These are phyloP conservation scores for Papiliotrema laurentii DNA, from an alignment of 1,284 basidiomycete species.

Conservation along the genomic window DNA sequence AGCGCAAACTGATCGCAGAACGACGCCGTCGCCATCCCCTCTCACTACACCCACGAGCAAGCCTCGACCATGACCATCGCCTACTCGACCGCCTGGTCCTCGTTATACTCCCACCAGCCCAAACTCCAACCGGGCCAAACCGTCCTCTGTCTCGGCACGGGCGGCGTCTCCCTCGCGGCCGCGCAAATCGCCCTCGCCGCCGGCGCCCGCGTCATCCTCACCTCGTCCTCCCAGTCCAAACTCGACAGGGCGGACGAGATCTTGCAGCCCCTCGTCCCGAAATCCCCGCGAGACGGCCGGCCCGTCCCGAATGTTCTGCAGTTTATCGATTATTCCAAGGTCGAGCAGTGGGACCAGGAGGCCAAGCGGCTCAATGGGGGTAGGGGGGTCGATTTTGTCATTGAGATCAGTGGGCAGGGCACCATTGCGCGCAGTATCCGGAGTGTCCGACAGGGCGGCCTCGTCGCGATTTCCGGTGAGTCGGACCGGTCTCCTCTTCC, in stretches of 20 bases:
- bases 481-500: too few relatives aligned
- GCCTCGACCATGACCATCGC: slow-evolving; percentile 46
- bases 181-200: slow-evolving; percentile 44
- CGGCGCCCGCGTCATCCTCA: slow-evolving; percentile 47
- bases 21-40: slow-evolving; percentile 38
- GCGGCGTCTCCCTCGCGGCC: slow-evolving; percentile 49
- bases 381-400: slow-evolving; percentile 35
- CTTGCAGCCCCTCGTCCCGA: slow-evolving; percentile 24
- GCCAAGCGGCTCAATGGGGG: slow-evolving; percentile 39
- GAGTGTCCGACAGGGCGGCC: slow-evolving; percentile 24
- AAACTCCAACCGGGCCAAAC: slow-evolving; percentile 45
- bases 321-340: slow-evolving; percentile 38
- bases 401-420: slow-evolving; percentile 40
- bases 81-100: slow-evolving; percentile 48
- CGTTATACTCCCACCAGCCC: slow-evolving; percentile 44
- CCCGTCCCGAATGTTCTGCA: too few relatives aligned
- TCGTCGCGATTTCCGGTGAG: slow-evolving; percentile 36
- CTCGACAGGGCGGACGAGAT: slow-evolving; percentile 33
- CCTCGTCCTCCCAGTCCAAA: slow-evolving; percentile 46
- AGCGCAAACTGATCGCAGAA: slow-evolving; percentile 3
- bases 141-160: slow-evolving; percentile 49
- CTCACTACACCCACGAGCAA: slow-evolving; percentile 42
- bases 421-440: slow-evolving; percentile 30
- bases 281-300: slow-evolving; percentile 13
- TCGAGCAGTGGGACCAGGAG: slow-evolving; percentile 46